Conservation (phyloP, 148 eudicot genomes). For the Talinum fruticosum region DNA sequence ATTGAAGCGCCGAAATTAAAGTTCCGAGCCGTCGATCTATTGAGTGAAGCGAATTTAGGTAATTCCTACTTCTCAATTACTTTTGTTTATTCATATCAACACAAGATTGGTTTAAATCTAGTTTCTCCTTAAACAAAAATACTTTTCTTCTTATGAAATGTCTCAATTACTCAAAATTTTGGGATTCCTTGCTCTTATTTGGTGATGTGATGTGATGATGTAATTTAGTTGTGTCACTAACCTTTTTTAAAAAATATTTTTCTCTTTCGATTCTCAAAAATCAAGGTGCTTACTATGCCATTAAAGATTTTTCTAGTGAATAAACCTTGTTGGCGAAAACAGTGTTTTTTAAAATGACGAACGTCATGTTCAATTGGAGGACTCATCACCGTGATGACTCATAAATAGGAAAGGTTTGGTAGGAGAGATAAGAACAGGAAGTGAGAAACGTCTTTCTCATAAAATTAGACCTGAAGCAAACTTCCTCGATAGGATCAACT, state of each 20-base stretch:
- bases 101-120: slow-evolving; percentile 5
- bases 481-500: too few relatives aligned
- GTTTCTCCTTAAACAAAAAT: neutral
- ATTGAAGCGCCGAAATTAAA: neutral
- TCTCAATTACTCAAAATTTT: neutral
- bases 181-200: neutral
- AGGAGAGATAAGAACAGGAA: too few relatives aligned
- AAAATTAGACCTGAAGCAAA: too few relatives aligned
- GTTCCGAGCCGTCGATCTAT: neutral
- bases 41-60: neutral
- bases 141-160: neutral
- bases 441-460: too few relatives aligned
- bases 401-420: too few relatives aligned
- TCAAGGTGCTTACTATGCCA: neutral
- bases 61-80: neutral
- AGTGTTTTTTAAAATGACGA: too few relatives aligned
- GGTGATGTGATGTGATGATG: neutral
- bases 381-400: too few relatives aligned
- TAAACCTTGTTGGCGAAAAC: too few relatives aligned
- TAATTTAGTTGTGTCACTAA: too few relatives aligned
- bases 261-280: neutral
- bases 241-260: too few relatives aligned
- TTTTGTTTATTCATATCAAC: neutral
- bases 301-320: neutral
- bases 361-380: too few relatives aligned